These are phyloP conservation scores for Trichoderma parareesei DNA, from an alignment of 495 filamentous ascomycete species.

Conservation along the genomic window DNA sequence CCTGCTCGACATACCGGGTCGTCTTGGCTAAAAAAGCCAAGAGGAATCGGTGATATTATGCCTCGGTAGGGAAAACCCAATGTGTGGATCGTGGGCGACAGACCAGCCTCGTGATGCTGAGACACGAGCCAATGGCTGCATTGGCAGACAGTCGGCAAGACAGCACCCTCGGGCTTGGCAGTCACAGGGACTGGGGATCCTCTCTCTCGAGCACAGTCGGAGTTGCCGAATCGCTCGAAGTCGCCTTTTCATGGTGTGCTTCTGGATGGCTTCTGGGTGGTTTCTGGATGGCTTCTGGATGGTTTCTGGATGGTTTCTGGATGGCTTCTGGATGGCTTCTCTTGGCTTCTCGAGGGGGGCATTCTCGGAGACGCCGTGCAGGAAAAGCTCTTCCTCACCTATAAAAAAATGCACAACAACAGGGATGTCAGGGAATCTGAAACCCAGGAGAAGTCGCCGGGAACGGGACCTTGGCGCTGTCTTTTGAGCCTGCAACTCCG, in stretches of 20 bases:
- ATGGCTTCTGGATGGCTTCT: constrained; percentile 36
- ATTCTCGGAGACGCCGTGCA: not conserved
- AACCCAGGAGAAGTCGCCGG: too few relatives aligned
- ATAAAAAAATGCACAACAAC: not conserved
- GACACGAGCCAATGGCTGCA: constrained; percentile 57
- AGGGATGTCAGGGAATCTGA: not conserved
- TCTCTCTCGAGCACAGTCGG: constrained; percentile 41
- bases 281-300: constrained; percentile 31
- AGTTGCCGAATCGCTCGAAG: constrained; percentile 40
- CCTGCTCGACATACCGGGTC: constrained; percentile 14
- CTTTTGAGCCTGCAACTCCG: not conserved
- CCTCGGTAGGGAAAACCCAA: constrained; percentile 40
- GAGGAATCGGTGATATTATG: constrained; percentile 42
- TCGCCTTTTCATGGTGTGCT: constrained; percentile 35
- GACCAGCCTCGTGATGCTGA: constrained; percentile 33
- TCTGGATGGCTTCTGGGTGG: constrained; percentile 44
- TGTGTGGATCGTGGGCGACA: constrained; percentile 41
- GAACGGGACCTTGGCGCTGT: not conserved
- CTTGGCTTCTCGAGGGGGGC: constrained; percentile 15
- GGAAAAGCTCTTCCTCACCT: not conserved
- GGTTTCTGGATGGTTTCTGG: too few relatives aligned
- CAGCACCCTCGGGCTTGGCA: constrained; percentile 42
- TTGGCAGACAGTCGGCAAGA: constrained; percentile 54
- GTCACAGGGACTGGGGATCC: constrained; percentile 44
- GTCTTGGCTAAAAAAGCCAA: constrained; percentile 36